Base-by-base conservation (phyloP, 495 filamentous ascomycete species). In the Daldinia loculata region DNA sequence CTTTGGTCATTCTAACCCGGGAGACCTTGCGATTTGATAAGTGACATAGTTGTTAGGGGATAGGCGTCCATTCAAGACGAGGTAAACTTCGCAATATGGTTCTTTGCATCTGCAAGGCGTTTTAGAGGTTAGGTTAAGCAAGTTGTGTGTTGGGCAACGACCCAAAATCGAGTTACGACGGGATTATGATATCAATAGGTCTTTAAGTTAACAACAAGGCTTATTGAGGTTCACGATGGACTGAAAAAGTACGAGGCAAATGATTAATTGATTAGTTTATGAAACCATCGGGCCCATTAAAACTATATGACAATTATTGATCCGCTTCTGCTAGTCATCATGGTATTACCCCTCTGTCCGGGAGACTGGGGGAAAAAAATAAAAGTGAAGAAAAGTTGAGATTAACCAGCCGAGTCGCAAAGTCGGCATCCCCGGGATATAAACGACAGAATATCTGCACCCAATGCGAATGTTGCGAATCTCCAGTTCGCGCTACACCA, bases 81-180 rank as follows among this genome's bases (percentile, higher is more conserved):
- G 19, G n/a, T 9, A 11, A 30, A 53, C 43, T 55, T 63, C 17
- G 67, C 52, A 51, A 19, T 50, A 61, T 62, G 36, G 12, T 58
- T 61, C 24, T 69, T 58, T 62, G 73, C 73, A 75, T 77, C 74
- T 66, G 68, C 70, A 69, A 63, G 76, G 70, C 76, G 74, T 76
- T 75, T 61, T 66, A 63, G 61, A 53, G 66, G 67, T 27, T 17
- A 50, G 45, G 39, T 43, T 26, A 32, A 43, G 62, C 22, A 62
- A 41, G 39, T 58, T 53, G 50, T 56, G 45, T 63, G 66, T 61
- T 57, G 36, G 60, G 36, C 56, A 52, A 45, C 45, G 9, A 65
- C 19, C 56, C 32, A 29, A 14, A 60, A 63, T 55, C 26, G 50
- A 63, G 55, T 45, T 50, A 61, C 2, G 55, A 60, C 30, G 50